Base-by-base conservation (phyloP, 176 grass and related monocot species). In the Oryza glumipatula region DNA sequence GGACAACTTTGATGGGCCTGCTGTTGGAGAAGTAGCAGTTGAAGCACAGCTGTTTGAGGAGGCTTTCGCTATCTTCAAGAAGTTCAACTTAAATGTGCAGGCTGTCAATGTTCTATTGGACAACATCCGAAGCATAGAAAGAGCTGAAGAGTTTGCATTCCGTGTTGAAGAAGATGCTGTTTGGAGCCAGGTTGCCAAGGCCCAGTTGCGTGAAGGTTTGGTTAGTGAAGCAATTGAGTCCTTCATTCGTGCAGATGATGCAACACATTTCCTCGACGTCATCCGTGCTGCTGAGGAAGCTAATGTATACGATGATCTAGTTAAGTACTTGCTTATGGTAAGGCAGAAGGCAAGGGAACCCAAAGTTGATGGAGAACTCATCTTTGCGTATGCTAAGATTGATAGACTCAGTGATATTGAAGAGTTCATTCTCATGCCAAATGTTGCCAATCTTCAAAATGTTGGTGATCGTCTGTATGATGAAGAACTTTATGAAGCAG, bases 1-100 rank as follows among this genome's bases (percentile, higher is more conserved):
- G 21, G 93, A 98, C 66, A 98, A 98, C 85, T 98, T 98, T 88
- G 96, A 95, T 91, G 96, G 96, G 35, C 96, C 96, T 83, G 96
- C 96, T 3, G 96, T 98, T 56, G 96, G 96, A 87, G 93, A 98
- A 76, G 96, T 94, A 63, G 96, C 96, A 68, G 93, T 99, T 54
- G 91, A 99, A 61, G 96, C 93, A 80, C 91, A 98, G 45, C 72
- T 98, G 4, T 95, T 90, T 72, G 96, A 98, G 83, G 96, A 98
- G 80, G 96, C 93, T 48, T 98, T 98, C 85, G 91, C 95, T 67
- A 98, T 98, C 81, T 98, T 98, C 69, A 98, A 95, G 85, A 98
- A 98, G 85, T 98, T 98, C 46, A 98, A 98, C 85, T 72, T 95
- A 85, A 98, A 98, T 80, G 95, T 98, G 33, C 89, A 93, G 82